phyloP scores from a whole-genome alignment of 768 basidiomycete genomes.

The Mycena polygramma region DNA sequence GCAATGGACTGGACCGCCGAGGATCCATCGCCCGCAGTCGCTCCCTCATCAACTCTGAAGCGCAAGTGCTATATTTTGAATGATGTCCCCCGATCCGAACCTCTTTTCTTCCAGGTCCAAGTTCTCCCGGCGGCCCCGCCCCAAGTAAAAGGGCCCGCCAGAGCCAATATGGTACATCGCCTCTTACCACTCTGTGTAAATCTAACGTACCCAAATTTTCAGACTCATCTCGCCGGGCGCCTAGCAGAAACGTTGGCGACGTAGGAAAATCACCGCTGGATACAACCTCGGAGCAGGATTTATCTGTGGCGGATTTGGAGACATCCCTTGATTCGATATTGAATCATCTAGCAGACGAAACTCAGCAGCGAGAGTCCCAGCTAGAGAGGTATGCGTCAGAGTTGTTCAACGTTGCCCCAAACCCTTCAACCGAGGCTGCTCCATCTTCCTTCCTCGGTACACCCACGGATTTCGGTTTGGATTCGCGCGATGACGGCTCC shows the following conservation, averaged over 20 bases:
- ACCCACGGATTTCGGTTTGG: background rate
- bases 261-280: background rate
- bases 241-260: background rate
- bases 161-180: too few relatives aligned
- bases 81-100: too few relatives aligned
- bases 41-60: too few relatives aligned
- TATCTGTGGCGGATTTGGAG: conserved; percentile 14
- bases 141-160: too few relatives aligned
- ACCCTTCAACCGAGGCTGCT: background rate
- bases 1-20: too few relatives aligned
- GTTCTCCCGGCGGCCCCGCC: too few relatives aligned
- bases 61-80: too few relatives aligned
- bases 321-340: conserved; percentile 12
- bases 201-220: background rate
- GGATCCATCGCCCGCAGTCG: too few relatives aligned
- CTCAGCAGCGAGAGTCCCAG: conserved; percentile 2
- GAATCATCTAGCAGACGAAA: conserved; percentile 18
- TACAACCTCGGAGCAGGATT: background rate
- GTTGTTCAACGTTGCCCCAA: background rate
- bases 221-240: background rate
- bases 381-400: conserved; percentile 14
- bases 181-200: background rate
- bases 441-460: background rate
- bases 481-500: background rate
- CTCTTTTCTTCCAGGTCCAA: too few relatives aligned